Evolutionary conservation across 2,329 filamentous ascomycete species (phyloP).

Genomic region (Westerdykella aurantiaca): DNA sequence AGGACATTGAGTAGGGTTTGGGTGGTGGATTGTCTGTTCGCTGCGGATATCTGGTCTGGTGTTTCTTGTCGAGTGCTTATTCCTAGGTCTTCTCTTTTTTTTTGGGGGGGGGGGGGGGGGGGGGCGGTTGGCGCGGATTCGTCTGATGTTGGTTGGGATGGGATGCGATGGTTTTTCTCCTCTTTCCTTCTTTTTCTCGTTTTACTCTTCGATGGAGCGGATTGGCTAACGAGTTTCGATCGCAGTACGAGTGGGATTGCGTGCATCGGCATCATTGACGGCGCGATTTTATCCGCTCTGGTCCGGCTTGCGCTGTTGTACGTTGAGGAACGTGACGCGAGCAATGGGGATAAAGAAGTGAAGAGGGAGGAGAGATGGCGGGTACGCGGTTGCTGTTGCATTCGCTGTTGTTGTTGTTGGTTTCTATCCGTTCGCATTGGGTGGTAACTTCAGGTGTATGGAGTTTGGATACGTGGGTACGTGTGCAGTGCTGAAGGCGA

Average conservation of each 20-base stretch:
- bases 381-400: too few relatives aligned
- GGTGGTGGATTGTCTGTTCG: neutral
- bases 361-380: too few relatives aligned
- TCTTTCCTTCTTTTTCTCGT: neutral
- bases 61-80: neutral
- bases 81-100: neutral
- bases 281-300: too few relatives aligned
- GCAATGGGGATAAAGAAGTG: too few relatives aligned
- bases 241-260: constrained; percentile 54
- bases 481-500: too few relatives aligned
- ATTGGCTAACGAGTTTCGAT: neutral
- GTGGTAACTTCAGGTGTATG: too few relatives aligned
- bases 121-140: neutral
- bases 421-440: too few relatives aligned
- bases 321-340: too few relatives aligned
- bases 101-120: too few relatives aligned
- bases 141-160: neutral
- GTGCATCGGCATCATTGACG: constrained; percentile 41
- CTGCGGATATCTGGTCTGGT: neutral
- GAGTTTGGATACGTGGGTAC: too few relatives aligned
- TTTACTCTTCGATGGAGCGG: neutral
- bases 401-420: too few relatives aligned
- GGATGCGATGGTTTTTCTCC: neutral
- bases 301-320: too few relatives aligned
- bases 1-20: neutral